phyloP scores from a whole-genome alignment of 192 early-diverging fungal genomes.

The Chytriomyces hyalinus region DNA sequence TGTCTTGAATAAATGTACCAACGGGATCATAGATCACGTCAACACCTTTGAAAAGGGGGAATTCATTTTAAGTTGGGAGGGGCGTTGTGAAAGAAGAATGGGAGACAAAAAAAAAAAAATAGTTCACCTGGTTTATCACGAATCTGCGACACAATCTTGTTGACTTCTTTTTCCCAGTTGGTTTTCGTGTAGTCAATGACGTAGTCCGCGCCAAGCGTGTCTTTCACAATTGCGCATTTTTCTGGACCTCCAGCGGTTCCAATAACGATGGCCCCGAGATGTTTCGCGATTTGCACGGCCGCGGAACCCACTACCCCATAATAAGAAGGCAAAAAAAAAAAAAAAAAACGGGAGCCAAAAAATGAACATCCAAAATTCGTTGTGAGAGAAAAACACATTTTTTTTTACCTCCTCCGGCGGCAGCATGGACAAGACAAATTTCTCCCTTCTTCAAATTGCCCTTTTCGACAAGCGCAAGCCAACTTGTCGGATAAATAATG shows the following conservation, averaged over 20 bases:
- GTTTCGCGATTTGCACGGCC: constrained; percentile 84
- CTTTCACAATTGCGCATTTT: constrained; percentile 69
- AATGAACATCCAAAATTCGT: background rate
- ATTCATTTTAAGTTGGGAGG: too few relatives aligned
- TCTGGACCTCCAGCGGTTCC: constrained; percentile 75
- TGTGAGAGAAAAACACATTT: constrained; percentile 40
- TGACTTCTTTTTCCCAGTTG: constrained; percentile 71
- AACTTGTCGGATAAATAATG: constrained; percentile 83
- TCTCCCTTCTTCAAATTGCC: constrained; percentile 58
- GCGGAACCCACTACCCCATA: constrained; percentile 18
- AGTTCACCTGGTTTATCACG: background rate
- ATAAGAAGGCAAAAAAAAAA: background rate
- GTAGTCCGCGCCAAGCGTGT: constrained; percentile 70
- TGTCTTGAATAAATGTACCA: constrained; percentile 50
- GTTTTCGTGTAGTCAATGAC: constrained; percentile 75
- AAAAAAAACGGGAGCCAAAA: background rate
- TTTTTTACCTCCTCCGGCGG: constrained; percentile 61
- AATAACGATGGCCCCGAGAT: constrained; percentile 66
- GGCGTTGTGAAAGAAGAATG: too few relatives aligned
- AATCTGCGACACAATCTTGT: constrained; percentile 58
- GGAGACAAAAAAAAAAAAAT: too few relatives aligned
- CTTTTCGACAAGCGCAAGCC: constrained; percentile 73
- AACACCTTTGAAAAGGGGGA: constrained; percentile 33
- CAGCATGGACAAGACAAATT: constrained; percentile 45
- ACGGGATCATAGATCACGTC: constrained; percentile 87